Base-by-base conservation (phyloP, 352 stramenopile genomes). In the Phytophthora pseudosyringae region DNA sequence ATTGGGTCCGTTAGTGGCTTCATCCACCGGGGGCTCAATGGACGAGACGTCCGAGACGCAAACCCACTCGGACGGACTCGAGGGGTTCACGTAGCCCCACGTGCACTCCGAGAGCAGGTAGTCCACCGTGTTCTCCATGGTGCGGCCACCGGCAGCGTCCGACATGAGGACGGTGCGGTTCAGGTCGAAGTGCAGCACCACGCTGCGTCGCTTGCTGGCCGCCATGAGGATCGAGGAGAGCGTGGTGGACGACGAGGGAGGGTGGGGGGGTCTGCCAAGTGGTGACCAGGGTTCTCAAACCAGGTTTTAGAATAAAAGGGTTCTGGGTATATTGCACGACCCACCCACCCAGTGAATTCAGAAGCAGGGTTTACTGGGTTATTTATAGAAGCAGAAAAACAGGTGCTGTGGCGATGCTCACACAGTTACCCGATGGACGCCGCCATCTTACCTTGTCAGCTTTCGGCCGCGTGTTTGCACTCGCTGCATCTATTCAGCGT, bases 91-190 rank as follows among this genome's bases (percentile, higher is more conserved):
- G 50, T 89, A 80, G 28, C 86, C 86, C 81, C 85, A 95, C 43
- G 80, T 83, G 60, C 83, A 93, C 68, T 95, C 87, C 18, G 86
- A 85, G 31, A 95, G 75, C 6, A 95, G 74, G 60, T 94, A 95
- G 64, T 94, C 83, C 58, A 95, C 82, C 15, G 87, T 95, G 68
- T 96, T 88, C 70, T 95, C 82, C 81, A 96, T 93, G n/a, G 78
- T 91, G 43, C 89, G 86, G 21, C 86, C 85, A 47, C 86, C 89
- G 16, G 88, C 87, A n/a, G 86, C 81, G 61, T 97, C 89, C 52
- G 89, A 94, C 88, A 96, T 96, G 66, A 97, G 78, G 33, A 96
- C 70, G 36, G 89, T 96, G 46, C 88, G 88, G 77, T 97, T 97
- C 50, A 96, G 68, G 59, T 97, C 89, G 53, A 96, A 94, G 66